Percentiles rank a stretch among this genome's conserved stretches.
phyloP scores from a whole-genome alignment of 306 rosid species.

The Dryas alaskensis region DNA sequence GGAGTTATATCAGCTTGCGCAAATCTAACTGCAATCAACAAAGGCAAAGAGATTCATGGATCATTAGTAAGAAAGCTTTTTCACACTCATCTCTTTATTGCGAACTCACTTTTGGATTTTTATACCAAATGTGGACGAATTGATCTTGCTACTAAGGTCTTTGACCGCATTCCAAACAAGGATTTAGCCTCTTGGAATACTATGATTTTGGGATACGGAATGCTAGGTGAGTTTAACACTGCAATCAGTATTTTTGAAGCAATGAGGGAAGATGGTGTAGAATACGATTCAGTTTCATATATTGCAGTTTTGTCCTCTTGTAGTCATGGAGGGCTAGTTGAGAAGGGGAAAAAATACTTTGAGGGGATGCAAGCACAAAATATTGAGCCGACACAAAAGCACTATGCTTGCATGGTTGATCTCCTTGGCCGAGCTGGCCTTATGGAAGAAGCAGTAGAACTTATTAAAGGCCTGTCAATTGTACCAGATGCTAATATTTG shows the following conservation, averaged over 20 bases:
- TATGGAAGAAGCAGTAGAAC: constrained; percentile 66
- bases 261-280: constrained; percentile 56
- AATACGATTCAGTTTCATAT: constrained; percentile 72
- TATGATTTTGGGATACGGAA: constrained; percentile 89
- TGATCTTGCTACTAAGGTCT: constrained; percentile 64
- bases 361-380: constrained; percentile 46
- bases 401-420: constrained; percentile 86
- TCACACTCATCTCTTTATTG: constrained; percentile 57
- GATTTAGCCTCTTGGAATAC: constrained; percentile 94
- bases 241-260: constrained; percentile 70
- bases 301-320: constrained; percentile 86
- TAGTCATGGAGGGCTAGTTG: constrained; percentile 83
- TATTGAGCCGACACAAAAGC: constrained; percentile 67
- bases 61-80: constrained; percentile 44
- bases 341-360: constrained; percentile 64
- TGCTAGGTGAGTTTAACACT: constrained; percentile 69
- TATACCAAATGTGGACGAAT: constrained; percentile 84
- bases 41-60: constrained; percentile 86
- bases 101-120: constrained; percentile 77
- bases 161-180: constrained; percentile 50
- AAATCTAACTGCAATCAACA: constrained; percentile 62
- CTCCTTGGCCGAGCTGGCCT: constrained; percentile 85
- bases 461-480: constrained; percentile 53
- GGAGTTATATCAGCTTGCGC: constrained; percentile 85
- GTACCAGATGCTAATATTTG: constrained; percentile 71